phyloP scores from a whole-genome alignment of 768 basidiomycete species.

The Naganishia randhawae region DNA sequence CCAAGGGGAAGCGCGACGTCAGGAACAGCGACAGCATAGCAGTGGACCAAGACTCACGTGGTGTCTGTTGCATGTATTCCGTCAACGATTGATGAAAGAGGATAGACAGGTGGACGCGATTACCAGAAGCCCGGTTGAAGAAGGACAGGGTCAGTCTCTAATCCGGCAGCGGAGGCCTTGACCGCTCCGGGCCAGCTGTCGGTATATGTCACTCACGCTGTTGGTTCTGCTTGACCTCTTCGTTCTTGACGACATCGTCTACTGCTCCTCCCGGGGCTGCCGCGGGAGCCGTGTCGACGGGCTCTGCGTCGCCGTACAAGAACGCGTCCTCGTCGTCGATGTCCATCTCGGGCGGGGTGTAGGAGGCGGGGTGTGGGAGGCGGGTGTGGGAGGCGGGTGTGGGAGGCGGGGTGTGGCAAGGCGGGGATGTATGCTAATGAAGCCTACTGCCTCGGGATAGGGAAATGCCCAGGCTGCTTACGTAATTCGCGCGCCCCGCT shows the following conservation, averaged over 20 bases:
- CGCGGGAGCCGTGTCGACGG: constrained; percentile 1
- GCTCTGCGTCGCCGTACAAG: constrained; percentile 62
- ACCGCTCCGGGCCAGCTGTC: not conserved
- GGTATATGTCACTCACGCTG: not conserved
- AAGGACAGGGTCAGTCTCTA: not conserved
- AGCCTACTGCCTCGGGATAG: too few relatives aligned
- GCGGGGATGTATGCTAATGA: too few relatives aligned
- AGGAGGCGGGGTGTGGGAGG: too few relatives aligned
- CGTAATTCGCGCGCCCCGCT: constrained; percentile 3
- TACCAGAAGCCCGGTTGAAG: not conserved
- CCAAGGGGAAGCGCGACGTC: not conserved
- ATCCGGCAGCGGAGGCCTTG: not conserved
- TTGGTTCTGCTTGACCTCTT: constrained; percentile 20
- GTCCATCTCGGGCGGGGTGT: constrained; percentile 32
- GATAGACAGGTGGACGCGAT: not conserved
- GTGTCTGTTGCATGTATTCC: not conserved
- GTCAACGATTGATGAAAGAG: not conserved
- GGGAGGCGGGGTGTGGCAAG: too few relatives aligned
- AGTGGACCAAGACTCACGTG: not conserved
- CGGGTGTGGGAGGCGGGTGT: too few relatives aligned
- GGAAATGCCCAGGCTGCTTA: not conserved
- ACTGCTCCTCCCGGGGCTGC: constrained; percentile 3
- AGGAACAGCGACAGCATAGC: not conserved
- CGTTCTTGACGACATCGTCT: constrained; percentile 17
- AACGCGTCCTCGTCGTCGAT: constrained; percentile 75